Percentiles rank a stretch among this genome's conserved stretches.
Evolutionary conservation across 768 basidiomycete species (phyloP).

Genomic region (Obba rivulosa): DNA sequence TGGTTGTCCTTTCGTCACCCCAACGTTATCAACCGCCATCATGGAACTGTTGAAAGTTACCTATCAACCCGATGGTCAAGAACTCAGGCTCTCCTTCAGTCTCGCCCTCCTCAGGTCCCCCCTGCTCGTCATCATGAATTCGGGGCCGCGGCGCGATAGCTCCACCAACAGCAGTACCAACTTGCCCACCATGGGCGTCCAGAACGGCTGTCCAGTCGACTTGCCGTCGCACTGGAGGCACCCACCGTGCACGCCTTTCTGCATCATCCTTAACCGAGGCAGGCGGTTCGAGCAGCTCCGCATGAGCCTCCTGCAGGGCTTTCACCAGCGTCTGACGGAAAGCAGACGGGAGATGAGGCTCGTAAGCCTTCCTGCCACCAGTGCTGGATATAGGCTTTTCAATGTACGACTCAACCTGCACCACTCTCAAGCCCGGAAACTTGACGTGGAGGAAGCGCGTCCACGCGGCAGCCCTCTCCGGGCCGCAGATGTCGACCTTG

Average conservation of each 20-base stretch:
- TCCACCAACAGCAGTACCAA: slow-evolving; percentile 41
- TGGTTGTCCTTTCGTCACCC: slow-evolving; percentile 61
- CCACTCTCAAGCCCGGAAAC: slow-evolving; percentile 54
- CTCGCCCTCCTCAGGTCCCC: slow-evolving; percentile 8
- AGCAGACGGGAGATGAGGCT: slow-evolving; percentile 63
- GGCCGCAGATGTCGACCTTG: slow-evolving; percentile 83
- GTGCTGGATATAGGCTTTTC: slow-evolving; percentile 30
- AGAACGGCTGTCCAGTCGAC: slow-evolving; percentile 74
- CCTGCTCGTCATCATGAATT: slow-evolving; percentile 14
- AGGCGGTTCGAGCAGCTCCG: slow-evolving; percentile 65
- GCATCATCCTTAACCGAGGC: slow-evolving; percentile 43
- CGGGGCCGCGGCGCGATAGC: slow-evolving; percentile 29
- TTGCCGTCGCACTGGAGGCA: slow-evolving; percentile 51
- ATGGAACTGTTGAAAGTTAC: slow-evolving; percentile 25
- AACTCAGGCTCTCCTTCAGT: slow-evolving; percentile 39
- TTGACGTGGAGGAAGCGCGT: slow-evolving; percentile 45
- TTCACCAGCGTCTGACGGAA: slow-evolving; percentile 62
- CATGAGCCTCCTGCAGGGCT: slow-evolving; percentile 61
- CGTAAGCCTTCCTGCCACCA: slow-evolving; percentile 31
- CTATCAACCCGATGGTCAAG: slow-evolving; percentile 80
- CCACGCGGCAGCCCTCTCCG: slow-evolving; percentile 61
- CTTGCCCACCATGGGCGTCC: slow-evolving; percentile 35
- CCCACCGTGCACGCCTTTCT: slow-evolving; percentile 55
- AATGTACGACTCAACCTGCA: slow-evolving; percentile 75
- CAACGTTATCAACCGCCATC: background rate